Evolutionary conservation across 1,284 basidiomycete genomes (phyloP).

Genomic region (Cryptococcus sp.): DNA sequence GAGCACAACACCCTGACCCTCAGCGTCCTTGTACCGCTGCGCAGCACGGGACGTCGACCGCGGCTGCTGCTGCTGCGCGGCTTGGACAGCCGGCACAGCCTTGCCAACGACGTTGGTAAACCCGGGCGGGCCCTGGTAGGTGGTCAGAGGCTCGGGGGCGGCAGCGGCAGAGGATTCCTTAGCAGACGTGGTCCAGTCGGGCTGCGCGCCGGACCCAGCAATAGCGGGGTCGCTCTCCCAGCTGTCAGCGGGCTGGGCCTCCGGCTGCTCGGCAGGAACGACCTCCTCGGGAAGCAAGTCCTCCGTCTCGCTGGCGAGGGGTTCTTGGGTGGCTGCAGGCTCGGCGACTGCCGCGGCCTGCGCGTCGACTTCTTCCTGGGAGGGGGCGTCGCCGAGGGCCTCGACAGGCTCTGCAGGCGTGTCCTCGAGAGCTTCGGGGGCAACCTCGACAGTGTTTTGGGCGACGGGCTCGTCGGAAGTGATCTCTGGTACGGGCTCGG

Average conservation of each 20-base stretch:
- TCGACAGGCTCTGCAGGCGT: slow-evolving; percentile 11
- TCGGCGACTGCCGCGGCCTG: slow-evolving; percentile 20
- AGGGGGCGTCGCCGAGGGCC: slow-evolving; percentile 19
- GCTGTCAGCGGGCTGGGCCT: slow-evolving; percentile 12
- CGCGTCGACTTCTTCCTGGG: slow-evolving; percentile 17
- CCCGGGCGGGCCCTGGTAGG: slow-evolving; percentile 50
- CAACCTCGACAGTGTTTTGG: slow-evolving; percentile 19
- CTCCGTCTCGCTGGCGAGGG: slow-evolving; percentile 6
- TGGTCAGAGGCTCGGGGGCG: slow-evolving; percentile 41
- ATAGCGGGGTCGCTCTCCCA: slow-evolving; percentile 43
- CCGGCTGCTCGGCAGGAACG: slow-evolving; percentile 11
- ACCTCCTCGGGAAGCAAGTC: slow-evolving; percentile 21
- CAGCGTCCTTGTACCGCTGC: slow-evolving; percentile 47
- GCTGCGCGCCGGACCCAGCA: slow-evolving; percentile 32
- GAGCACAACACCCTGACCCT: slow-evolving; percentile 50
- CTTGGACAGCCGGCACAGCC: slow-evolving; percentile 22
- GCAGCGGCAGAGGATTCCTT: slow-evolving; percentile 17
- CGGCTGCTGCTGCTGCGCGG: slow-evolving; percentile 19
- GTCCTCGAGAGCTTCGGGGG: slow-evolving; percentile 16
- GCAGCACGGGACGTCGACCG: slow-evolving; percentile 48
- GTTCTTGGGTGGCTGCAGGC: slow-evolving; percentile 13
- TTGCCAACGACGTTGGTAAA: slow-evolving; percentile 44
- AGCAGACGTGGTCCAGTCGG: slow-evolving; percentile 18
- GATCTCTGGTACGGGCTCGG: slow-evolving; percentile 24
- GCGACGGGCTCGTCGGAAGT: slow-evolving; percentile 30